Evolutionary conservation across 306 rosid genomes (phyloP).

Genomic region (Quercus rubra): DNA sequence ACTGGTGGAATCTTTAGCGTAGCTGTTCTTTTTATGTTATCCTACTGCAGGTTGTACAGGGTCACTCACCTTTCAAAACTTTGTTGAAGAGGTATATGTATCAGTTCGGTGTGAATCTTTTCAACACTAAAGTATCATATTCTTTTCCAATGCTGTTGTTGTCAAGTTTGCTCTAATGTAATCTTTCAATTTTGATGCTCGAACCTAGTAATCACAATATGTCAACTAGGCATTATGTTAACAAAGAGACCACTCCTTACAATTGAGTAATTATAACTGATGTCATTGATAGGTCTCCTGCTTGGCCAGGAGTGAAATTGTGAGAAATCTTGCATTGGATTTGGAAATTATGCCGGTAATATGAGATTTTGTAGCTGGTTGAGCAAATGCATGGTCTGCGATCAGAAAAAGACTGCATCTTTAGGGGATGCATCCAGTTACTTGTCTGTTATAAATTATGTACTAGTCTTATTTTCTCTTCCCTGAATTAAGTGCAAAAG

Average conservation of each 20-base stretch:
- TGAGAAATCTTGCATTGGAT: background rate
- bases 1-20: slow-evolving; percentile 25
- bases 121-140: background rate
- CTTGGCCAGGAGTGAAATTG: background rate
- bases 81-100: slow-evolving; percentile 25
- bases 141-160: background rate
- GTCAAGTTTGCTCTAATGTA: background rate
- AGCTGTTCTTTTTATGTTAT: slow-evolving; percentile 19
- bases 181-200: background rate
- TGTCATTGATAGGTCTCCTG: background rate
- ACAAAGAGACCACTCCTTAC: background rate
- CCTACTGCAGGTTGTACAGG: slow-evolving; percentile 33
- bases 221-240: background rate
- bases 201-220: background rate
- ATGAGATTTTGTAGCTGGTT: background rate
- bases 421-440: background rate
- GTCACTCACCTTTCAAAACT: slow-evolving; percentile 30
- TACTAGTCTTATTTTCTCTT: background rate
- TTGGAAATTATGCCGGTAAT: background rate
- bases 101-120: background rate
- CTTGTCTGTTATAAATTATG: background rate
- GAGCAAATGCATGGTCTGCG: background rate
- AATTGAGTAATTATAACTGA: background rate
- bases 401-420: background rate
- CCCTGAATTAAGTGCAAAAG: background rate